Conservation (phyloP, 2,329 filamentous ascomycete genomes). For the Fusarium buxicola region DNA sequence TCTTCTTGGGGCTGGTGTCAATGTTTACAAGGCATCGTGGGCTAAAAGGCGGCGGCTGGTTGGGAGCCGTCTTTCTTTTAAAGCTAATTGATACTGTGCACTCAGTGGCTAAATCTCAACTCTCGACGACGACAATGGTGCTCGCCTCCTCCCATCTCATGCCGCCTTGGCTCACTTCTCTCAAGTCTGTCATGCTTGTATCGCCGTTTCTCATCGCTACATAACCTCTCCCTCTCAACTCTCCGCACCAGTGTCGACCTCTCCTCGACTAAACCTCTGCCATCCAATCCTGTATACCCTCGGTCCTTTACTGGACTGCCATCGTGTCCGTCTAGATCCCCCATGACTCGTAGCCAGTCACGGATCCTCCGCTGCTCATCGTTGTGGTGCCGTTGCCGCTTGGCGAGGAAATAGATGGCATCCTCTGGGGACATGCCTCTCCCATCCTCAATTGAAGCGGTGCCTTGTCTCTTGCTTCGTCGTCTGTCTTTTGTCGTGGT, state of each 20-base stretch:
- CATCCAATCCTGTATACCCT: not conserved
- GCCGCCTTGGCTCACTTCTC: constrained; percentile 9
- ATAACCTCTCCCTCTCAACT: constrained; percentile 3
- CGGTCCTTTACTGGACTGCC: not conserved
- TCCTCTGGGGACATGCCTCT: not conserved
- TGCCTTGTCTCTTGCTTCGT: not conserved
- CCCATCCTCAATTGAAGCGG: constrained; percentile 6
- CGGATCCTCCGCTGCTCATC: constrained; percentile 27
- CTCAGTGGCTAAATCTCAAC: not conserved
- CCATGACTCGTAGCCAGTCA: constrained; percentile 34
- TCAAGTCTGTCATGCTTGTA: constrained; percentile 1
- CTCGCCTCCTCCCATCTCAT: not conserved
- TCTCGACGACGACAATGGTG: not conserved
- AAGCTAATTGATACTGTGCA: not conserved
- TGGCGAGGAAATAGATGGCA: constrained; percentile 16
- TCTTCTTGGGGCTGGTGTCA: not conserved
- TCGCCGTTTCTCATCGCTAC: not conserved
- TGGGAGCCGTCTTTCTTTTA: too few relatives aligned
- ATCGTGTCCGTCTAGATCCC: constrained; percentile 3
- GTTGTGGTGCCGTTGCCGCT: constrained; percentile 18
- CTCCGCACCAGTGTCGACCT: not conserved
- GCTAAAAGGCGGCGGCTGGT: too few relatives aligned
- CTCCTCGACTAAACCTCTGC: not conserved
- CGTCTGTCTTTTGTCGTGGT: not conserved
- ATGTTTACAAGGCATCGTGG: too few relatives aligned